Conservation (phyloP, 805 yeast species). For the Debaryomyces maramus region DNA sequence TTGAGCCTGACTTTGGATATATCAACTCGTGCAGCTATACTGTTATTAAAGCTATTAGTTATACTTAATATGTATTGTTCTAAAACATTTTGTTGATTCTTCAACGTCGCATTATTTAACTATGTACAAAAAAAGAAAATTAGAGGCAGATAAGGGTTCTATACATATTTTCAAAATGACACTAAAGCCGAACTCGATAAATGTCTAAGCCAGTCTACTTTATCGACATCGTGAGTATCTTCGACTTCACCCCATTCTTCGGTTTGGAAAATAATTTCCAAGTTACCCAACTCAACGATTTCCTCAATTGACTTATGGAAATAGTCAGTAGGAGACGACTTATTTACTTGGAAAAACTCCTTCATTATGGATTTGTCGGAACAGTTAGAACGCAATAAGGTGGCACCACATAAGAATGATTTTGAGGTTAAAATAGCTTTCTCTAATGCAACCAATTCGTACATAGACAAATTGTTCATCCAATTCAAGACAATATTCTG, state of each 20-base stretch:
- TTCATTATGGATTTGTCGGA: slow-evolving; percentile 17
- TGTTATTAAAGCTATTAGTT: too few species aligned
- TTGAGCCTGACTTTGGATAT: neutral
- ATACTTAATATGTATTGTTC: too few species aligned
- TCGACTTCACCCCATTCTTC: slow-evolving; percentile 97
- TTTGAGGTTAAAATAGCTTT: slow-evolving; percentile 83
- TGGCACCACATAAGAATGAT: slow-evolving; percentile 80
- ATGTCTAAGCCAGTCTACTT: slow-evolving; percentile 81
- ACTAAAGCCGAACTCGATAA: slow-evolving; percentile 71
- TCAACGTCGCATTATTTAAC: slow-evolving; percentile 3
- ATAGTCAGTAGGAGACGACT: slow-evolving; percentile 26
- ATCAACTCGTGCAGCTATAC: too few species aligned
- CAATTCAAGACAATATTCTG: slow-evolving; percentile 63
- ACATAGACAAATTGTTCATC: slow-evolving; percentile 60
- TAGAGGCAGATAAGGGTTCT: neutral
- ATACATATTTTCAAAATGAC: slow-evolving; percentile 19
- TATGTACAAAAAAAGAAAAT: slow-evolving; percentile 2
- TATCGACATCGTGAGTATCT: slow-evolving; percentile 97
- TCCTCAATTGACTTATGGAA: slow-evolving; percentile 58
- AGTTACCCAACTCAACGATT: slow-evolving; percentile 70
- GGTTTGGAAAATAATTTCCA: slow-evolving; percentile 85
- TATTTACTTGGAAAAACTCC: slow-evolving; percentile 36
- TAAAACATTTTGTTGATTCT: neutral
- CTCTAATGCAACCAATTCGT: slow-evolving; percentile 87
- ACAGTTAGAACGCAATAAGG: slow-evolving; percentile 54